Conservation (phyloP, 306 rosid genomes). For the Gastrolobium bilobum region DNA sequence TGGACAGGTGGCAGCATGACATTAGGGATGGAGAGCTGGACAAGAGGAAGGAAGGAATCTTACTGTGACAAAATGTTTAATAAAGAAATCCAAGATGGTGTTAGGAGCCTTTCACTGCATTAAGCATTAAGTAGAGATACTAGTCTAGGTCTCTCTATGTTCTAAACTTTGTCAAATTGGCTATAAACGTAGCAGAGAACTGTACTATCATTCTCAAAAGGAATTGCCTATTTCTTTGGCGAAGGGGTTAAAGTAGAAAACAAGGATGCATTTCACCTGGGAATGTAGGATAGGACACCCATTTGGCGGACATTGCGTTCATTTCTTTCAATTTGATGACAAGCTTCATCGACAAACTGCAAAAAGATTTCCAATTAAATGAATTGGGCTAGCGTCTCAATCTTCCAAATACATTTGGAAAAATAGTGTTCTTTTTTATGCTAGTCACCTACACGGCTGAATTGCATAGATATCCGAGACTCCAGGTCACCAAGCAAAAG, state of each 20-base stretch:
- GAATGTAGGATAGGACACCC: conserved; percentile 94
- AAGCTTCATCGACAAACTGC: conserved; percentile 99
- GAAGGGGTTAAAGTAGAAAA: conserved; percentile 24
- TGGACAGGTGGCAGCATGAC: too few relatives aligned
- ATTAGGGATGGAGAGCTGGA: too few relatives aligned
- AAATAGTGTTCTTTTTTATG: conserved; percentile 33
- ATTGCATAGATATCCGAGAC: conserved; percentile 89
- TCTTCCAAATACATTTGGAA: conserved; percentile 38
- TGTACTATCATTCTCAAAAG: conserved; percentile 18
- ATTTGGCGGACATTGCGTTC: conserved; percentile 91
- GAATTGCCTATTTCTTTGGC: conserved; percentile 31
- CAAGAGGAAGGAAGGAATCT: not conserved
- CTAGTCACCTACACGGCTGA: conserved; percentile 80
- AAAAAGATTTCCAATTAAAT: conserved; percentile 41
- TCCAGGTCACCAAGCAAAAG: conserved; percentile 93
- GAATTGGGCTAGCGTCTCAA: conserved; percentile 39
- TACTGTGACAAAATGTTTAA: not conserved
- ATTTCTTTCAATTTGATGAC: conserved; percentile 98
- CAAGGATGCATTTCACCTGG: conserved; percentile 67
- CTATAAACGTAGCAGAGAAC: conserved; percentile 26
- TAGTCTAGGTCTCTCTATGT: not conserved
- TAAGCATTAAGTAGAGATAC: conserved; percentile 1
- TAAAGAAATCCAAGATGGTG: conserved; percentile 30
- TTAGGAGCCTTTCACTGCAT: conserved; percentile 29
- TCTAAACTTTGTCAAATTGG: conserved; percentile 18